Conservation (phyloP, 2,329 filamentous ascomycete genomes). For the Albophoma yamanashiensis region DNA sequence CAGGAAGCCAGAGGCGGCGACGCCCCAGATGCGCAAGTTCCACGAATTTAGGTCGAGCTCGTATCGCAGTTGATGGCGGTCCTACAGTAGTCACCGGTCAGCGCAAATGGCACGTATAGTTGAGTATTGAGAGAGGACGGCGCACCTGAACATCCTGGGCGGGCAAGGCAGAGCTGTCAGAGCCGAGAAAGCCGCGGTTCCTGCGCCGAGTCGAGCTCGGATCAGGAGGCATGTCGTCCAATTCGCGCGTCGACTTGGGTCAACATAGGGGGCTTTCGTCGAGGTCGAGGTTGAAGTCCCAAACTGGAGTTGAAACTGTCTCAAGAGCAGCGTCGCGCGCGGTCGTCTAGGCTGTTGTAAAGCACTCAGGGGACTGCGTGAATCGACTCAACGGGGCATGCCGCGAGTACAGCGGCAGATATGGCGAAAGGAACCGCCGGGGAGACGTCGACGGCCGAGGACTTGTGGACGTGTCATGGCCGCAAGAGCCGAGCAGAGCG, state of each 20-base stretch:
- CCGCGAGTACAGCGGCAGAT: background rate
- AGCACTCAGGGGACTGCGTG: background rate
- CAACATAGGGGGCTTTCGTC: background rate
- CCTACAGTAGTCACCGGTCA: slow-evolving; percentile 19
- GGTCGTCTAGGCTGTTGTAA: background rate
- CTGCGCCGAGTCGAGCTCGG: slow-evolving; percentile 17
- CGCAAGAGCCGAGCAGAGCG: background rate
- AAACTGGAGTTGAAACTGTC: background rate
- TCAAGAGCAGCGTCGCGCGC: background rate
- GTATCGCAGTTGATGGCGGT: slow-evolving; percentile 40
- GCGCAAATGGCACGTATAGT: background rate
- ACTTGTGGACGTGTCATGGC: background rate
- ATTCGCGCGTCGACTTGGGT: background rate
- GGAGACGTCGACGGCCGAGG: background rate
- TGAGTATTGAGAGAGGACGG: background rate
- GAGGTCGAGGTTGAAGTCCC: background rate
- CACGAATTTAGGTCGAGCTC: slow-evolving; percentile 43
- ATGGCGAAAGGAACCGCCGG: background rate
- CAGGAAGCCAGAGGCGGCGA: slow-evolving; percentile 43
- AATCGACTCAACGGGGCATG: background rate
- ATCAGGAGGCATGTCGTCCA: slow-evolving; percentile 16
- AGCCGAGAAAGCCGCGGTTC: slow-evolving; percentile 40
- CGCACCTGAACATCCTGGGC: slow-evolving; percentile 36
- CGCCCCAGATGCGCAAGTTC: slow-evolving; percentile 44
- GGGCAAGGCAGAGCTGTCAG: slow-evolving; percentile 39